Evolutionary conservation across 345 rosid species (phyloP), one percentile per base, ranked within the genome.

Genomic region (Abelmoschus esculentus): DNA sequence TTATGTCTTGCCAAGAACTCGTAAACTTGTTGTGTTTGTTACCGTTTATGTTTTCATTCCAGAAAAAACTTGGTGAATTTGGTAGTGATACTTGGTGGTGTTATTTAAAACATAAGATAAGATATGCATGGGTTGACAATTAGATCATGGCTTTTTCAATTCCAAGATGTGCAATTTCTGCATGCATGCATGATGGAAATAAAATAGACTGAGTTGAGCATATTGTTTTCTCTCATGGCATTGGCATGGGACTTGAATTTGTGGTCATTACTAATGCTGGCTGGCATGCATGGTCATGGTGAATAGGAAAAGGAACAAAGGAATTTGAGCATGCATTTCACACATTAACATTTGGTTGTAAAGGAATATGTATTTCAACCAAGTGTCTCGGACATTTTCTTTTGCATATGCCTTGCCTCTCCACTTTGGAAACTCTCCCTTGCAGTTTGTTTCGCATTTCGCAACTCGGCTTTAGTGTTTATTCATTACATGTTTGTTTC

Each of bases 361-460:
- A 34, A 34, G 38, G 38, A 5, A 34, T 34, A 34, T 34, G 38
- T 6, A 22, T 22, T n/a, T n/a, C n/a, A n/a, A n/a, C n/a, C n/a
- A n/a, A n/a, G n/a, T n/a, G n/a, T n/a, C n/a, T 22, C 1, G 26
- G 26, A 22, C 26, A 22, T 18, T 19, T 18, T 19, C 46, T 74
- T 79, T 69, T 29, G 88, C 86, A 58, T 79, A 85, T 85, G 82
- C 85, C 64, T 68, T 79, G 67, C 34, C 70, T 70, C 85, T 79
- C 83, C 82, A 78, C 65, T 81, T 77, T 75, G 83, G 82, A 70
- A 58, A 61, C 12, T 61, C 66, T 62, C 75, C 67, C 74, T 70
- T 70, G 11, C 26, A 53, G 26, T 53, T 49, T 1, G 18, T 49
- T 14, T 5, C 7, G 42, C 10, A 12, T 22, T 22, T 22, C 1